phyloP scores from a whole-genome alignment of 2,329 filamentous ascomycete genomes.

The Hypoxylon sp. region DNA sequence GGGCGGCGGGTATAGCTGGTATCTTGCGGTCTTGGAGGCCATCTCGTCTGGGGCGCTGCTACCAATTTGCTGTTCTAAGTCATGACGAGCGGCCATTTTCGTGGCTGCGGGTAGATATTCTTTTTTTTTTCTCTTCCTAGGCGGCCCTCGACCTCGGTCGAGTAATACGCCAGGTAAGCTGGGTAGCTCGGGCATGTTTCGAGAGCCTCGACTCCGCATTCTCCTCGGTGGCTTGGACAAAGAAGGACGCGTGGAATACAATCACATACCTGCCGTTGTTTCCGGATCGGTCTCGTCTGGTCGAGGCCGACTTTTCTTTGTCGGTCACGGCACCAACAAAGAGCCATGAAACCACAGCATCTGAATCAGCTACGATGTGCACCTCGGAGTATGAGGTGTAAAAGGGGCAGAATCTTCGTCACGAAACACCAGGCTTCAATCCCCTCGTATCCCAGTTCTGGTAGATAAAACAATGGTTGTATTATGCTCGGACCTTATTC shows the following conservation, averaged over 20 bases:
- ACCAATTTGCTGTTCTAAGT: not conserved
- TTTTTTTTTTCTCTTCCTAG: not conserved
- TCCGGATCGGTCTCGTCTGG: slow-evolving; percentile 6
- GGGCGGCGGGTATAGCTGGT: slow-evolving; percentile 24
- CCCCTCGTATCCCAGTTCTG: not conserved
- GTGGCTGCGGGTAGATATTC: not conserved
- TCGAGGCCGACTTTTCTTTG: slow-evolving; percentile 12
- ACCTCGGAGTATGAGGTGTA: not conserved
- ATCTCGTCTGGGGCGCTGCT: slow-evolving; percentile 1
- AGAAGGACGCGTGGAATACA: slow-evolving; percentile 10
- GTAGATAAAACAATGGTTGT: not conserved
- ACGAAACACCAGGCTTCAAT: not conserved
- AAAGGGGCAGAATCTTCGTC: not conserved
- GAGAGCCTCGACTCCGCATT: not conserved
- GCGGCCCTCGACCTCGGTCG: not conserved
- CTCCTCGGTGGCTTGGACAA: slow-evolving; percentile 11
- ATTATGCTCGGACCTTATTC: slow-evolving; percentile 17
- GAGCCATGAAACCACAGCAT: not conserved
- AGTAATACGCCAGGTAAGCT: not conserved
- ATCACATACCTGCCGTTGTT: slow-evolving; percentile 4
- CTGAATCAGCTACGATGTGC: too few relatives aligned
- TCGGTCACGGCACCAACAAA: slow-evolving; percentile 19
- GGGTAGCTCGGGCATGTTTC: not conserved
- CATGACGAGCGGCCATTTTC: slow-evolving; percentile 22
- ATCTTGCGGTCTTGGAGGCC: not conserved